Evolutionary conservation across 805 yeast species (phyloP).

Genomic region (Komagataella pseudopastoris): DNA sequence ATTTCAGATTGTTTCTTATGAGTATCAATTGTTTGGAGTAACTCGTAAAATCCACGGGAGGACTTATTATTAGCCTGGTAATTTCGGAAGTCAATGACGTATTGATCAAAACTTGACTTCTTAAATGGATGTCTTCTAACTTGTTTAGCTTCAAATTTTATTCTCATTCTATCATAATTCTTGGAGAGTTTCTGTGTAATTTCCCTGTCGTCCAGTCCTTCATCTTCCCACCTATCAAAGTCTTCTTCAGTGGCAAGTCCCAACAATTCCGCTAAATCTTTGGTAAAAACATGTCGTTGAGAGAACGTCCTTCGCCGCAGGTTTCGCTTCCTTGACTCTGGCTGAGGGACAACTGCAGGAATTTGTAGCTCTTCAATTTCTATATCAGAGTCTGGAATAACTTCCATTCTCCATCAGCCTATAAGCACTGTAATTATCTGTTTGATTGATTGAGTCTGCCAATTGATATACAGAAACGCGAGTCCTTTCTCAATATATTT

Average conservation of each 20-base stretch:
- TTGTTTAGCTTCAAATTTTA: constrained; percentile 11
- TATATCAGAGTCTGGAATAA: constrained; percentile 5
- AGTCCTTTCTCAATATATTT: not conserved
- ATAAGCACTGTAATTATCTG: not conserved
- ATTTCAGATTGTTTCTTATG: constrained; percentile 4
- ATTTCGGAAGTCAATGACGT: constrained; percentile 16
- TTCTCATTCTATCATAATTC: constrained; percentile 12
- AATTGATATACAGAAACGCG: not conserved
- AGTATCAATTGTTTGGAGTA: constrained; percentile 5
- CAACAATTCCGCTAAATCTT: constrained; percentile 18
- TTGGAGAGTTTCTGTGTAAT: constrained; percentile 15
- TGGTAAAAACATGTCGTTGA: constrained; percentile 20
- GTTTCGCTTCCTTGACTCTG: not conserved
- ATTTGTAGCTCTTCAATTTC: constrained; percentile 1
- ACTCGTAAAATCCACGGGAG: constrained; percentile 12
- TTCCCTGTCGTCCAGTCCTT: constrained; percentile 11
- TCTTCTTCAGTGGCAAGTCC: constrained; percentile 12
- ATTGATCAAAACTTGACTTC: constrained; percentile 13
- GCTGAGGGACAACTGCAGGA: not conserved
- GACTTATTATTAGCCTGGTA: constrained; percentile 9
- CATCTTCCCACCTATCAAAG: constrained; percentile 10
- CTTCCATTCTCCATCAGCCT: not conserved
- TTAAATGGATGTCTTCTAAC: constrained; percentile 15
- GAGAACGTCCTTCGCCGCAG: constrained; percentile 9
- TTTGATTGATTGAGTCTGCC: not conserved